phyloP scores from a whole-genome alignment of 441 rosid species.

The Biscutella laevigata region DNA sequence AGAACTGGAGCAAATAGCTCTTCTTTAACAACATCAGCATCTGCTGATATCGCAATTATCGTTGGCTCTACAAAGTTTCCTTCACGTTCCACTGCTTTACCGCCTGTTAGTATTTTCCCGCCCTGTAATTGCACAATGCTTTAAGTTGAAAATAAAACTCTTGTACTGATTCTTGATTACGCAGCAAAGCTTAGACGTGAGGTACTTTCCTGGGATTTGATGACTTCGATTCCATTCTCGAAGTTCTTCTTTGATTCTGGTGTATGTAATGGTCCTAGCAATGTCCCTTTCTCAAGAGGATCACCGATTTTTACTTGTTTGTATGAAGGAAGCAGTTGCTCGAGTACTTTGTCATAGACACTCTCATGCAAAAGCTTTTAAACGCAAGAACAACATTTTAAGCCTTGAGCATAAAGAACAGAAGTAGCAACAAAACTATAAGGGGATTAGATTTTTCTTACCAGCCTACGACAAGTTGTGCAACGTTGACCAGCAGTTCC shows the following conservation, averaged over 20 bases:
- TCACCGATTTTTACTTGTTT: constrained; percentile 90
- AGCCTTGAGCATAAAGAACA: not conserved
- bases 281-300: constrained; percentile 81
- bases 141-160: not conserved
- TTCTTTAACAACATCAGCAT: constrained; percentile 68
- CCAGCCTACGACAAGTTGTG: constrained; percentile 99
- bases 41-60: constrained; percentile 70
- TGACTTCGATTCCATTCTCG: constrained; percentile 73
- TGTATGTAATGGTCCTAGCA: constrained; percentile 88
- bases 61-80: constrained; percentile 97
- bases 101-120: constrained; percentile 81
- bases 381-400: constrained; percentile 9
- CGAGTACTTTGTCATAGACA: constrained; percentile 56
- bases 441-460: constrained; percentile 28
- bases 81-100: constrained; percentile 52
- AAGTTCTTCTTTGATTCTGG: constrained; percentile 64
- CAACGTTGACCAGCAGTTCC: constrained; percentile 99
- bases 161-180: not conserved
- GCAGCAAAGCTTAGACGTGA: not conserved
- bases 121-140: constrained; percentile 43
- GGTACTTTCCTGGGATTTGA: constrained; percentile 74
- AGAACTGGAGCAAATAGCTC: constrained; percentile 93
- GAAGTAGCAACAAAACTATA: not conserved
- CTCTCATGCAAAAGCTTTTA: constrained; percentile 80
- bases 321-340: constrained; percentile 65